Percentiles rank a stretch among this genome's conserved stretches.
These are phyloP conservation scores for Mycena amicta DNA, from an alignment of 768 basidiomycete species.

Conservation along the genomic window DNA sequence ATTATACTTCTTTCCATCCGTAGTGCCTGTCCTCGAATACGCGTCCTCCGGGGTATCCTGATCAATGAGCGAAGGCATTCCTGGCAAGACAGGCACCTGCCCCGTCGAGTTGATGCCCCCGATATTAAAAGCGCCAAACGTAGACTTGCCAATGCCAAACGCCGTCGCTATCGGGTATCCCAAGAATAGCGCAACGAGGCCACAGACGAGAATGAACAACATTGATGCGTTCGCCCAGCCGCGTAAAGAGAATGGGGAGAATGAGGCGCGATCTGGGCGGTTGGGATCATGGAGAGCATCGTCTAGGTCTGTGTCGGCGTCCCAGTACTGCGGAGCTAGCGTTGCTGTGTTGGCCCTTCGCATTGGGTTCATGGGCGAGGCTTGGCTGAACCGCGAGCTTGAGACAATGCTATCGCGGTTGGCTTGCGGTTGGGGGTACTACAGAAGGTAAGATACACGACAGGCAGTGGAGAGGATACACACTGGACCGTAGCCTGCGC, in stretches of 20 bases:
- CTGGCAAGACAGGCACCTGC: conserved; percentile 61
- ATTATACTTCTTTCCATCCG: conserved; percentile 38
- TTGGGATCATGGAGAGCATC: conserved; percentile 70
- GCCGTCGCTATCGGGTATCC: conserved; percentile 65
- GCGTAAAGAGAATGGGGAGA: conserved; percentile 58
- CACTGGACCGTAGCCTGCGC: conserved; percentile 59
- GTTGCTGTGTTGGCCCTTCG: conserved; percentile 38
- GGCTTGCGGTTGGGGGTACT: conserved; percentile 31
- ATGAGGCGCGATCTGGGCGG: conserved; percentile 38
- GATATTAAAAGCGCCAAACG: conserved; percentile 62
- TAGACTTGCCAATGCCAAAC: not conserved
- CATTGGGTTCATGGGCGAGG: conserved; percentile 9
- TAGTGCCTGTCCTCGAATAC: conserved; percentile 40
- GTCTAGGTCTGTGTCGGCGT: conserved; percentile 58
- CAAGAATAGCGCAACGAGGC: conserved; percentile 66
- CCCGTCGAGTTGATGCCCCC: conserved; percentile 78
- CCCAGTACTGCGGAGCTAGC: conserved; percentile 52
- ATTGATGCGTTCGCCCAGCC: conserved; percentile 65
- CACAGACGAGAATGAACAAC: conserved; percentile 54
- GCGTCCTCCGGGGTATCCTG: conserved; percentile 68
- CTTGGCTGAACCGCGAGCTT: conserved; percentile 21
- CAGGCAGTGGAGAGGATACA: conserved; percentile 18
- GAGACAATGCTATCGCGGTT: conserved; percentile 14
- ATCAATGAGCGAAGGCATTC: conserved; percentile 73
- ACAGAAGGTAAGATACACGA: not conserved